phyloP scores from a whole-genome alignment of 2,329 filamentous ascomycete genomes.

The Mollisiaceae sp. region DNA sequence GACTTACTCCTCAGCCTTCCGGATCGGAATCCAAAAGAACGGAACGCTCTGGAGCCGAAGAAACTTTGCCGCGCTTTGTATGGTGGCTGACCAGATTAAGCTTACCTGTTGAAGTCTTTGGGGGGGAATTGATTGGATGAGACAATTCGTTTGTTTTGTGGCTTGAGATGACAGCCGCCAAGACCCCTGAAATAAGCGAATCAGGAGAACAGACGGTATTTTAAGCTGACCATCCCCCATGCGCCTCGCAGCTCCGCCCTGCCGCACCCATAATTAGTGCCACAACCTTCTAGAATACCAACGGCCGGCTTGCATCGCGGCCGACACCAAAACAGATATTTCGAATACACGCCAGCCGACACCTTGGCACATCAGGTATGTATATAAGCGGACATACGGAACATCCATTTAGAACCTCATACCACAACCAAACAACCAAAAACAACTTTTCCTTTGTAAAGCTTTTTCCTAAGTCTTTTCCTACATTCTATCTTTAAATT shows the following conservation, averaged over 20 bases:
- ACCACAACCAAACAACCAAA: conserved; percentile 31
- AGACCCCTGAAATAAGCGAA: conserved; percentile 8
- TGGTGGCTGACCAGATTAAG: conserved; percentile 1
- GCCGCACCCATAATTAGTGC: conserved; percentile 6
- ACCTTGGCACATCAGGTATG: conserved; percentile 1
- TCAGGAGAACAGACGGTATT: conserved; percentile 10
- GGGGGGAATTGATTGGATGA: neutral
- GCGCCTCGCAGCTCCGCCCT: conserved; percentile 16
- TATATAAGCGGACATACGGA: conserved; percentile 22
- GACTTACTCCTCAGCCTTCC: neutral
- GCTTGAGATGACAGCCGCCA: neutral
- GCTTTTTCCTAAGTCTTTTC: conserved; percentile 28
- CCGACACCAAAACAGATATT: neutral
- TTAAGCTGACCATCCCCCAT: conserved; percentile 5
- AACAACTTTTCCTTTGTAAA: conserved; percentile 29
- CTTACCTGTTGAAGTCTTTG: neutral
- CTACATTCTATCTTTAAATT: conserved; percentile 25
- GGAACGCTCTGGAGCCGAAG: conserved; percentile 16
- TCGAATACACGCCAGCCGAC: neutral
- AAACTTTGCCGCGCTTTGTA: conserved; percentile 10
- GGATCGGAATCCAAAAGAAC: conserved; percentile 1
- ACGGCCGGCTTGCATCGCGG: conserved; percentile 2
- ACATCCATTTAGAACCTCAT: conserved; percentile 20
- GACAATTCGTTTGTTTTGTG: neutral
- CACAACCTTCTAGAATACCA: conserved; percentile 1